Evolutionary conservation across 768 basidiomycete genomes (phyloP), one percentile per base, ranked within the genome.

Genomic region (Guyanaporus albipodus): DNA sequence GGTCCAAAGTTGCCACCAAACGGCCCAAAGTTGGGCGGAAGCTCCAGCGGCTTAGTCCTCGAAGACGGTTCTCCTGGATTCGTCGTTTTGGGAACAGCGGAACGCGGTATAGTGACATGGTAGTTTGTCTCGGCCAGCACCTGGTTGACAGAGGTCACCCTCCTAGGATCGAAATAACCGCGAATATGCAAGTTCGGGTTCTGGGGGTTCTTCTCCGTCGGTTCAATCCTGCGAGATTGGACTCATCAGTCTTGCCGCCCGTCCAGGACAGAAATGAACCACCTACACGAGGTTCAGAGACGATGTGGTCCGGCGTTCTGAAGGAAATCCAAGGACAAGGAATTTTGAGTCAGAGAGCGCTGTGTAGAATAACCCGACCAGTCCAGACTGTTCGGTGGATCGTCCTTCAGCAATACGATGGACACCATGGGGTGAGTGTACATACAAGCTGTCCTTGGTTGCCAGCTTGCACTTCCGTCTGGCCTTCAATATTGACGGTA

Each of bases 201-300:
- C 46, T 50, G 49, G 0, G 57, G 62, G 5, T 42, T 37, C 44
- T 57, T 54, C 46, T 67, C 59, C 3, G 67, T 68, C 14, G 65
- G 55, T 47, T 64, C 42, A 6, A 66, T 66, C 10, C 64, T 68
- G 21, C 32, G 27, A 27, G 19, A 27, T 21, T 9, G 14, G 10
- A 49, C n/a, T n/a, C 28, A 24, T 24, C 17, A 24, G 17, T 17
- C 12, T 15, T 7, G 14, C 6, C 12, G 18, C 8, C n/a, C 21
- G n/a, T 11, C 32, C 2, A 8, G 17, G 3, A 5, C 9, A 14
- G 12, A 7, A 6, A 10, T n/a, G 15, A 17, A 44, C 8, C 6
- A 52, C 70, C 50, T 58, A 73, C 73, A 62, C 59, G 1, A 72
- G 50, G 29, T 74, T 74, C 27, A 74, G 21, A 6, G 72, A 73